phyloP scores from a whole-genome alignment of 331 rosid species.

The Malus hybrid region DNA sequence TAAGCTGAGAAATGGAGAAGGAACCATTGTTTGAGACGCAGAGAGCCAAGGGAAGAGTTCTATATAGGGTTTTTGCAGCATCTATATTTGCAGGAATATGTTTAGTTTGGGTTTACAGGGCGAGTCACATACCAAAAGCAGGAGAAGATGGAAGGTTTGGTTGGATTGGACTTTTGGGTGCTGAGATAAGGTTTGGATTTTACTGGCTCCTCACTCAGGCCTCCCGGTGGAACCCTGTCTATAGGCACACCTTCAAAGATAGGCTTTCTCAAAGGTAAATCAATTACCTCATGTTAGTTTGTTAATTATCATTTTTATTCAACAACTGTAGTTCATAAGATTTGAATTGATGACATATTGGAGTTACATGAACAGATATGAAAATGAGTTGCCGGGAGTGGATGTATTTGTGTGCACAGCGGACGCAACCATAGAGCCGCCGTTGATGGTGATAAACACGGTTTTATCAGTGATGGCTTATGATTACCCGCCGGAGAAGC shows the following conservation, averaged over 20 bases:
- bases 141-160: constrained; percentile 28
- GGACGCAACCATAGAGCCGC: constrained; percentile 18
- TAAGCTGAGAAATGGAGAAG: constrained; percentile 12
- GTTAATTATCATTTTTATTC: background rate
- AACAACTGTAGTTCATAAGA: background rate
- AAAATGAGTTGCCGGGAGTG: constrained; percentile 18
- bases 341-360: background rate
- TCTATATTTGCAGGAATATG: constrained; percentile 36
- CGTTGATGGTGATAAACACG: constrained; percentile 22
- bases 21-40: constrained; percentile 48
- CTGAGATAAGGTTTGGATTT: constrained; percentile 57
- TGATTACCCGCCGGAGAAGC: constrained; percentile 16
- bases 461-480: constrained; percentile 26
- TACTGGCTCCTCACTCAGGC: constrained; percentile 64
- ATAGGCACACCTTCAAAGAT: constrained; percentile 34
- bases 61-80: constrained; percentile 26
- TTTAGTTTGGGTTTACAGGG: constrained; percentile 46
- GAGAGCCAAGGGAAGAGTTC: constrained; percentile 23
- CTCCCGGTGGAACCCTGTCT: constrained; percentile 38
- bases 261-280: constrained; percentile 10
- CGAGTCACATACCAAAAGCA: constrained; percentile 16
- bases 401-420: constrained; percentile 33
- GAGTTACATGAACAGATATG: constrained; percentile 4
- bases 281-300: background rate
- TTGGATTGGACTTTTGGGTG: constrained; percentile 48